Conservation (phyloP, 306 rosid species). For the Quercus bicolor region DNA sequence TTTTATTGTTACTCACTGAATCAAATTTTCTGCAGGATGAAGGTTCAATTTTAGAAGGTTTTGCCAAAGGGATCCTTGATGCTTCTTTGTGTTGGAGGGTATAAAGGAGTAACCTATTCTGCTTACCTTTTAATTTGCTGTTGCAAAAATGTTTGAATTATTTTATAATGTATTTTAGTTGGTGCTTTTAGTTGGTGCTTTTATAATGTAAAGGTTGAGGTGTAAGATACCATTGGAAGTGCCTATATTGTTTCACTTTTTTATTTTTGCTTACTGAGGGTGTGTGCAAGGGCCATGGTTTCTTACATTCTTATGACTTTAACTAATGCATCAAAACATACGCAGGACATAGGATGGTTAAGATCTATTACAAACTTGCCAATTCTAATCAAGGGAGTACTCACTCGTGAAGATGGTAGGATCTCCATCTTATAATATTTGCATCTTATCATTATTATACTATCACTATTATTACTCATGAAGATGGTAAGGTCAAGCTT, state of each 20-base stretch:
- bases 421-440: too few species aligned
- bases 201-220: too few species aligned
- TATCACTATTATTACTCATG: too few species aligned
- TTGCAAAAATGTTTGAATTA: too few species aligned
- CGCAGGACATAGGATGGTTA: slow-evolving; percentile 28
- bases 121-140: background rate
- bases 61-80: slow-evolving; percentile 18
- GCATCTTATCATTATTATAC: too few species aligned
- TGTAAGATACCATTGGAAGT: too few species aligned
- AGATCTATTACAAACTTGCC: slow-evolving; percentile 28
- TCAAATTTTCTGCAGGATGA: slow-evolving; percentile 25
- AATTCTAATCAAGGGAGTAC: slow-evolving; percentile 24
- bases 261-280: background rate
- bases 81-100: slow-evolving; percentile 63
- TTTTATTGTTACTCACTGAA: background rate
- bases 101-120: background rate
- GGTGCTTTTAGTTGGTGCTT: too few species aligned
- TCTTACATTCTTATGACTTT: background rate
- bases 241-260: background rate
- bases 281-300: background rate
- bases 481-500: too few species aligned
- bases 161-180: too few species aligned
- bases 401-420: slow-evolving; percentile 25
- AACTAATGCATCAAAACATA: background rate
- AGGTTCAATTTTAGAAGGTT: slow-evolving; percentile 26